These are phyloP conservation scores for Cytospora mali DNA, from an alignment of 2,329 filamentous ascomycete genomes.

Conservation along the genomic window DNA sequence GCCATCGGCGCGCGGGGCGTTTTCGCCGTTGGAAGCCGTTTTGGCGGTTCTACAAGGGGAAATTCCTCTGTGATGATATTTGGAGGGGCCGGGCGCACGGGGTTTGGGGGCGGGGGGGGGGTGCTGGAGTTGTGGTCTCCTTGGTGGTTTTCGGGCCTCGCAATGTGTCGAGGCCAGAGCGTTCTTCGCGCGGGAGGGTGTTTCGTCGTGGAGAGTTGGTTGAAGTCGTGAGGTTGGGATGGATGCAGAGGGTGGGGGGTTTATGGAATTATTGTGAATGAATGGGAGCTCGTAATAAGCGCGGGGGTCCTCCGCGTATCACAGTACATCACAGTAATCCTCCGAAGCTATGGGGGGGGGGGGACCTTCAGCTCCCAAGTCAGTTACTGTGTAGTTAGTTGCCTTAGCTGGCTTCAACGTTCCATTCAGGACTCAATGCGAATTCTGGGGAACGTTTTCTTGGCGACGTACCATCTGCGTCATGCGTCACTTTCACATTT, in stretches of 20 bases:
- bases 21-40: slow-evolving; percentile 46
- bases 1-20: slow-evolving; percentile 37
- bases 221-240: background rate
- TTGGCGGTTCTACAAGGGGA: slow-evolving; percentile 40
- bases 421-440: background rate
- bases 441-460: background rate
- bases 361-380: background rate
- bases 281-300: background rate
- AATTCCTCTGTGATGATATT: background rate
- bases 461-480: background rate
- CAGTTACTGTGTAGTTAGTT: background rate
- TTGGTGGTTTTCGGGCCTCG: background rate
- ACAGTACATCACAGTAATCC: too few species aligned
- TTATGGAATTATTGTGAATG: background rate
- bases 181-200: background rate
- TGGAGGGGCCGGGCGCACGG: too few species aligned
- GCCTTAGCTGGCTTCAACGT: background rate
- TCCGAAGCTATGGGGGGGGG: too few species aligned
- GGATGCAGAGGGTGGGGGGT: background rate
- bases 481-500: background rate
- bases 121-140: background rate
- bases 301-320: background rate
- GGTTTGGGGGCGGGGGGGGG: background rate
- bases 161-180: background rate
- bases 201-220: background rate